These are phyloP conservation scores for Melaleuca alternifolia DNA, from an alignment of 345 rosid genomes.

Conservation along the genomic window DNA sequence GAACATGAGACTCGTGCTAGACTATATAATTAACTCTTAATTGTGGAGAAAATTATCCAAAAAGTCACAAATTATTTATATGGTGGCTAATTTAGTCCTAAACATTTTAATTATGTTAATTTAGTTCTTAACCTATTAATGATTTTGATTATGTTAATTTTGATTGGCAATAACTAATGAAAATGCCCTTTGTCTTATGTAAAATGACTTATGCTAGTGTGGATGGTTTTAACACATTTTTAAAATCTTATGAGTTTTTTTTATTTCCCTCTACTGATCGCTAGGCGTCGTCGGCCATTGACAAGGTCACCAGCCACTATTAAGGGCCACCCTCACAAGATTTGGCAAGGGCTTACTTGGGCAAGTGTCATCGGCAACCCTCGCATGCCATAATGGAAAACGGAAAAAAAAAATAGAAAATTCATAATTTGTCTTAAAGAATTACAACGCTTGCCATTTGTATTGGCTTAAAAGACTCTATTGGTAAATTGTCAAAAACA, in stretches of 20 bases:
- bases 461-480: rapidly evolving
- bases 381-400: not conserved
- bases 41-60: not conserved
- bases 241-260: not conserved
- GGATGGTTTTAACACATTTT: not conserved
- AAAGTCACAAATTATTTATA: not conserved
- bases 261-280: rapidly evolving
- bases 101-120: not conserved
- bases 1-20: not conserved
- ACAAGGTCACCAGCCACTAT: too few species aligned
- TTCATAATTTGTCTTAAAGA: too few species aligned
- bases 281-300: too few species aligned
- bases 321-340: too few species aligned
- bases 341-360: not conserved
- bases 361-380: not conserved
- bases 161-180: not conserved
- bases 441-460: not conserved
- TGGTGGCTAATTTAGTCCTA: rapidly evolving
- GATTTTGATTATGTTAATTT: not conserved
- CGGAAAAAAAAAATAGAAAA: too few species aligned
- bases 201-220: rapidly evolving
- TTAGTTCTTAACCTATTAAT: not conserved
- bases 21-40: not conserved
- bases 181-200: rapidly evolving
- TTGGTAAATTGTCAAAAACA: not conserved